A percentile compares a stretch with the other conserved stretches of the same genome.
Conservation (phyloP, 2,329 filamentous ascomycete genomes). For the Lomentospora prolificans region DNA sequence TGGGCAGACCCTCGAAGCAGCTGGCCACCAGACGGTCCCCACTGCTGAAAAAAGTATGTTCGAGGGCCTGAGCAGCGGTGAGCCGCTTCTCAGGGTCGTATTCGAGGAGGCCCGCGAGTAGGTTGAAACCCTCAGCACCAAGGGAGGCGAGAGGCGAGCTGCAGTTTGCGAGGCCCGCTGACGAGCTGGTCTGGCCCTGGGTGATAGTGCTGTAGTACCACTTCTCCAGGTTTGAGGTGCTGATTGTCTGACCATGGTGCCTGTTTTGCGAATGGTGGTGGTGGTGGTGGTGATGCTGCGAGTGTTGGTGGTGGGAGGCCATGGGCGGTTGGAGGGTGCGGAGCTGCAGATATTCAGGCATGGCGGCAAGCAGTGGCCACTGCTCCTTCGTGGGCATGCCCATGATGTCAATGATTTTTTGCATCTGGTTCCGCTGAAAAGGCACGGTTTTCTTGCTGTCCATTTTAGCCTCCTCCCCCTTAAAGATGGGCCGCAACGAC, state of each 20-base stretch:
- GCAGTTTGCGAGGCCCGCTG: slow-evolving; percentile 30
- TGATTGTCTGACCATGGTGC: slow-evolving; percentile 19
- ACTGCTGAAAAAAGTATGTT: slow-evolving; percentile 79
- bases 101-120: slow-evolving; percentile 75
- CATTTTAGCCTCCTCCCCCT: slow-evolving; percentile 98
- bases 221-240: slow-evolving; percentile 54
- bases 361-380: slow-evolving; percentile 75
- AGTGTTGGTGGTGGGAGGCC: slow-evolving; percentile 28
- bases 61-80: slow-evolving; percentile 78
- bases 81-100: slow-evolving; percentile 87
- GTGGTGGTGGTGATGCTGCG: slow-evolving; percentile 32
- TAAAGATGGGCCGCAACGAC: slow-evolving; percentile 88
- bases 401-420: slow-evolving; percentile 95
- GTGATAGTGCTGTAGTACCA: slow-evolving; percentile 69
- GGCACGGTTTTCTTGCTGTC: slow-evolving; percentile 96
- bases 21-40: slow-evolving; percentile 66
- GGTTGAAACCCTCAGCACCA: slow-evolving; percentile 67
- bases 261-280: slow-evolving; percentile 29
- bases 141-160: slow-evolving; percentile 44
- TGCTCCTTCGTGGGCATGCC: slow-evolving; percentile 79
- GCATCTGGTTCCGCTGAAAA: slow-evolving; percentile 97
- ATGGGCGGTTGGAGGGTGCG: slow-evolving; percentile 41
- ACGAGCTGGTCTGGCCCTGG: slow-evolving; percentile 39
- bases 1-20: slow-evolving; percentile 83
- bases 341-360: slow-evolving; percentile 79